Evolutionary conservation across 2,329 filamentous ascomycete genomes (phyloP).

Genomic region (Sclerotinia spermophila): DNA sequence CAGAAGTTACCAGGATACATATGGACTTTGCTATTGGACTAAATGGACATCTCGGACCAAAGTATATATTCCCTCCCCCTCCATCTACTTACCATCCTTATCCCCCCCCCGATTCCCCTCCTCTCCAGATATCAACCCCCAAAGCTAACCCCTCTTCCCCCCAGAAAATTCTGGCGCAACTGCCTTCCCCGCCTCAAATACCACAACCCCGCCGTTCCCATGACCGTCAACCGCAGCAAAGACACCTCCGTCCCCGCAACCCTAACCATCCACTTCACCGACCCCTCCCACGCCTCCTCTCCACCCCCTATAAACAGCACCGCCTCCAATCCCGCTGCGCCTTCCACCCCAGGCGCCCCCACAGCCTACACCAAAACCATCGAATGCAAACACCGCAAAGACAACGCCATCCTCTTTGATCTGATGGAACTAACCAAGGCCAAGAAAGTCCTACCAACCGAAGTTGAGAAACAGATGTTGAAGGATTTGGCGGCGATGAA

Average conservation of each 20-base stretch:
- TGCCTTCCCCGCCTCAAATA: slow-evolving; percentile 86
- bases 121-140: slow-evolving; percentile 24
- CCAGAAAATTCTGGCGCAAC: slow-evolving; percentile 82
- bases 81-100: neutral
- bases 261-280: slow-evolving; percentile 62
- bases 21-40: slow-evolving; percentile 64
- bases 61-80: slow-evolving; percentile 47
- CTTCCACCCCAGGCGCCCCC: slow-evolving; percentile 28
- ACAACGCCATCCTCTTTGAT: slow-evolving; percentile 58
- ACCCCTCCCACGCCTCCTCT: slow-evolving; percentile 25
- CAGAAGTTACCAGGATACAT: slow-evolving; percentile 70
- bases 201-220: slow-evolving; percentile 82
- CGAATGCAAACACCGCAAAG: slow-evolving; percentile 61
- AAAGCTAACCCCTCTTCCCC: neutral
- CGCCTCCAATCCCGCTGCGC: slow-evolving; percentile 40
- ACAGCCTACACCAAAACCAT: slow-evolving; percentile 44
- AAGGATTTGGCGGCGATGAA: slow-evolving; percentile 53
- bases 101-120: neutral
- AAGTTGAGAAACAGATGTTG: slow-evolving; percentile 58
- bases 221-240: slow-evolving; percentile 70
- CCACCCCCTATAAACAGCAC: slow-evolving; percentile 36
- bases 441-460: slow-evolving; percentile 51
- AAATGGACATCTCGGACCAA: slow-evolving; percentile 68
- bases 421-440: slow-evolving; percentile 63
- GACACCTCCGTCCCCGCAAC: slow-evolving; percentile 54